phyloP scores from a whole-genome alignment of 2,329 filamentous ascomycete genomes.

The Whalleya microplaca region DNA sequence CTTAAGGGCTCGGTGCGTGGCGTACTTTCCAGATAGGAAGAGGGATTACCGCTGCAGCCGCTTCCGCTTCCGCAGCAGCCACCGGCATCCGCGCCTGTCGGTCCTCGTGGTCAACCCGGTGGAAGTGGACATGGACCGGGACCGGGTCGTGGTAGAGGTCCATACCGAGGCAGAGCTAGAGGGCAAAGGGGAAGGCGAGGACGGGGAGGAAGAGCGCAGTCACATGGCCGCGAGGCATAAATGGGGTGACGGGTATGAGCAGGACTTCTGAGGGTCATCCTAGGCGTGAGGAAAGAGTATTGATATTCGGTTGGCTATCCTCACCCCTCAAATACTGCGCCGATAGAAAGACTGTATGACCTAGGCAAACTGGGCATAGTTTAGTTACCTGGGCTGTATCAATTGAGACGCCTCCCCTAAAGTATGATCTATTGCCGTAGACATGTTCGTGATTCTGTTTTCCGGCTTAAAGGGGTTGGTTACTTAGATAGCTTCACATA shows the following conservation, averaged over 20 bases:
- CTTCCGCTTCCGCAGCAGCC: neutral
- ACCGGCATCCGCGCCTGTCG: neutral
- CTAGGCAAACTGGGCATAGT: no score
- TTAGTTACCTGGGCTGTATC: no score
- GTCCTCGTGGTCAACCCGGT: neutral
- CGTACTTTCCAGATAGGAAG: constrained; percentile 51
- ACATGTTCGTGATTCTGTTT: no score
- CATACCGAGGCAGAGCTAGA: constrained; percentile 1
- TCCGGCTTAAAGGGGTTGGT: no score
- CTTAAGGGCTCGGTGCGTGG: constrained; percentile 53
- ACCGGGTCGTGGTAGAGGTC: neutral
- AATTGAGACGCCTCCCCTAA: no score
- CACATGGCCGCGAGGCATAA: neutral
- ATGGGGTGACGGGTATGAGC: neutral
- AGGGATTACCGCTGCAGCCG: neutral
- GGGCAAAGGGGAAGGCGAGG: neutral
- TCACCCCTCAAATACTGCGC: no score
- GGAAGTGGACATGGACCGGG: neutral
- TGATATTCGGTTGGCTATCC: no score
- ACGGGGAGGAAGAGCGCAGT: constrained; percentile 1
- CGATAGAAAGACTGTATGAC: no score
- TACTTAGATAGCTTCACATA: no score
- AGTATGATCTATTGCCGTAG: no score
- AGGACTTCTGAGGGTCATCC: neutral
- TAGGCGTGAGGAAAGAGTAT: no score